These are phyloP conservation scores for Phytopythium cucurbitacearum DNA, from an alignment of 352 stramenopile genomes.

Conservation along the genomic window DNA sequence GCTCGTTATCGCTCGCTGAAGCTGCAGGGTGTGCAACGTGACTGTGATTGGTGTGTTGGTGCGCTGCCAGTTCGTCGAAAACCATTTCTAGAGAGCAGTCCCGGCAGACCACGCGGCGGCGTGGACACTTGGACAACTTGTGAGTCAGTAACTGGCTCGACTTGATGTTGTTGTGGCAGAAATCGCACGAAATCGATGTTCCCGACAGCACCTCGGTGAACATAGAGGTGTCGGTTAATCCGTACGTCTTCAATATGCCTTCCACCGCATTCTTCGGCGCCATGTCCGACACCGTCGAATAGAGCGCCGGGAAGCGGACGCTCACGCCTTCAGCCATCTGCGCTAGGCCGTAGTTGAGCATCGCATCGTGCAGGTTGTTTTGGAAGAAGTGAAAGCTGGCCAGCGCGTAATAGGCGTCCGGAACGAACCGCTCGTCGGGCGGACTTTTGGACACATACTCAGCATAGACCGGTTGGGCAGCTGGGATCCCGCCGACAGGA, in stretches of 20 bases:
- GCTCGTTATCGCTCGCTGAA: no score
- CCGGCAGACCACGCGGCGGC: conserved; percentile 16
- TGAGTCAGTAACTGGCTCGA: conserved; percentile 22
- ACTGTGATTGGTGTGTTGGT: conserved; percentile 13
- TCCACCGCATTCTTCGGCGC: conserved; percentile 17
- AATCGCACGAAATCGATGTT: conserved; percentile 19
- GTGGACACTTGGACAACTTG: conserved; percentile 27
- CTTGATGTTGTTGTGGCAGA: conserved; percentile 23
- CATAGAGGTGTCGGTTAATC: conserved; percentile 23
- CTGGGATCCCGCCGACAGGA: conserved; percentile 15
- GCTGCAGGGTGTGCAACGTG: no score
- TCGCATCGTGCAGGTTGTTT: conserved; percentile 16
- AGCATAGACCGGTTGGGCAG: conserved; percentile 13
- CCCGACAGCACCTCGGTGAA: conserved; percentile 15
- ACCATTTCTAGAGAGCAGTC: conserved; percentile 20
- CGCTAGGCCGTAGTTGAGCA: conserved; percentile 23
- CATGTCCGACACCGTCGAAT: conserved; percentile 10
- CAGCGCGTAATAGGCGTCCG: conserved; percentile 27
- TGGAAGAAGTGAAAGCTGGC: conserved; percentile 23
- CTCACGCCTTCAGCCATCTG: conserved; percentile 21
- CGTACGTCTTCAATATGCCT: conserved; percentile 18
- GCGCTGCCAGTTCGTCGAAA: conserved; percentile 20
- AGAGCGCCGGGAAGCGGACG: conserved; percentile 28
- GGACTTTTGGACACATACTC: conserved; percentile 24
- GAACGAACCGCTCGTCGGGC: conserved; percentile 28